Conservation (phyloP, 2,329 filamentous ascomycete genomes). For the Aureobasidium uvarum region DNA sequence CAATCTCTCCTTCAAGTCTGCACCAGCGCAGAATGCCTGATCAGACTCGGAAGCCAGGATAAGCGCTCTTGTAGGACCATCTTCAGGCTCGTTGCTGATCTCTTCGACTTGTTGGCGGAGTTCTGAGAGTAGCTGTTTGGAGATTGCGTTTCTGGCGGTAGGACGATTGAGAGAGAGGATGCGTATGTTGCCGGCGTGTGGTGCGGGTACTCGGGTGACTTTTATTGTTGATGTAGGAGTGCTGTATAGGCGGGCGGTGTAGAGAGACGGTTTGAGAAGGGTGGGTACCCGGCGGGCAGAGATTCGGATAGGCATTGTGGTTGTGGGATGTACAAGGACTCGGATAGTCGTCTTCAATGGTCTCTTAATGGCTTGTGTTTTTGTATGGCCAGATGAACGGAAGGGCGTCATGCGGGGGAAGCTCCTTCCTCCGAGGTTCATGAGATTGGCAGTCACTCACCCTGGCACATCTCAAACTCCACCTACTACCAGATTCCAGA, state of each 20-base stretch:
- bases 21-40: conserved; percentile 86
- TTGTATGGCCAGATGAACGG: background rate
- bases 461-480: background rate
- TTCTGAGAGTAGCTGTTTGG: conserved; percentile 68
- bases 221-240: conserved; percentile 51
- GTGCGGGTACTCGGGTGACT: conserved; percentile 71
- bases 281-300: background rate
- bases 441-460: background rate
- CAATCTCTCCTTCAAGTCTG: conserved; percentile 85
- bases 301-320: background rate
- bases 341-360: background rate
- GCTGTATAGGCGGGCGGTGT: conserved; percentile 28
- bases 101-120: conserved; percentile 70
- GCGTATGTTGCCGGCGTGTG: conserved; percentile 78
- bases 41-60: conserved; percentile 85
- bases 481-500: background rate
- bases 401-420: conserved; percentile 22
- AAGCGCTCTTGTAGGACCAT: conserved; percentile 69
- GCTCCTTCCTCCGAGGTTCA: conserved; percentile 21
- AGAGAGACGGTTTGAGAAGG: background rate
- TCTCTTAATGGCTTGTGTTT: conserved; percentile 5
- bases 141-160: conserved; percentile 85
- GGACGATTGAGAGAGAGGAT: conserved; percentile 86
- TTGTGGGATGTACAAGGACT: background rate
- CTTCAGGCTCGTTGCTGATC: conserved; percentile 60